A percentile compares a stretch with the other conserved stretches of the same genome.
Conservation (phyloP, 176 grass and related monocot genomes). For the Eremochloa ophiuroides region DNA sequence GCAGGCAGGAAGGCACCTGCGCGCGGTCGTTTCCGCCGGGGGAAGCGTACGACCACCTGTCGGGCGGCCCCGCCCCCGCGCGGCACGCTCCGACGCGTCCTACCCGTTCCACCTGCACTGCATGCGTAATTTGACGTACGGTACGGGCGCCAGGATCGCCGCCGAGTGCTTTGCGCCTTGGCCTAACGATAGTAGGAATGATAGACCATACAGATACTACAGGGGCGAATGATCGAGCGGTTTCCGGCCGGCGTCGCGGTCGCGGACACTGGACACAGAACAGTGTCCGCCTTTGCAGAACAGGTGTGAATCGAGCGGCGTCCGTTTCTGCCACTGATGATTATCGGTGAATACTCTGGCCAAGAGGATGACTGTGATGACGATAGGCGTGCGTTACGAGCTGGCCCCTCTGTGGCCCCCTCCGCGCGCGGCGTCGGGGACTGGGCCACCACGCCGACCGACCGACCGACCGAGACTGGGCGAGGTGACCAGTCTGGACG, state of each 20-base stretch:
- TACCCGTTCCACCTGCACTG: neutral
- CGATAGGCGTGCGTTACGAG: conserved; percentile 27
- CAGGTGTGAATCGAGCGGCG: neutral
- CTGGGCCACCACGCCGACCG: conserved; percentile 20
- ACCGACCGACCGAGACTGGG: neutral
- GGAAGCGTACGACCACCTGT: neutral
- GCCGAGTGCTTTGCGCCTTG: neutral
- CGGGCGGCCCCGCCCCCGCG: neutral
- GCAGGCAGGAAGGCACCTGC: neutral
- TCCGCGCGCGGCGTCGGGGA: neutral
- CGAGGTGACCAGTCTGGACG: conserved; percentile 1
- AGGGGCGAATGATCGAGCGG: too few relatives aligned
- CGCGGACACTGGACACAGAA: too few relatives aligned
- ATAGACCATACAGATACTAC: too few relatives aligned
- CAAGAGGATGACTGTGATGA: neutral
- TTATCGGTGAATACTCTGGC: neutral
- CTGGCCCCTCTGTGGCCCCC: neutral
- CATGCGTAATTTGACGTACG: neutral
- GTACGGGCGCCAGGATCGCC: neutral
- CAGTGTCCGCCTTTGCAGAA: too few relatives aligned
- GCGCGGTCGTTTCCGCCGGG: conserved; percentile 27
- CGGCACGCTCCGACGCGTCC: neutral
- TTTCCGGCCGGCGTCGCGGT: neutral
- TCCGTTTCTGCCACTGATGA: neutral
- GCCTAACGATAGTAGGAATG: too few relatives aligned